These are phyloP conservation scores for Streptanthus diversifolius DNA, from an alignment of 345 rosid species.

Conservation along the genomic window DNA sequence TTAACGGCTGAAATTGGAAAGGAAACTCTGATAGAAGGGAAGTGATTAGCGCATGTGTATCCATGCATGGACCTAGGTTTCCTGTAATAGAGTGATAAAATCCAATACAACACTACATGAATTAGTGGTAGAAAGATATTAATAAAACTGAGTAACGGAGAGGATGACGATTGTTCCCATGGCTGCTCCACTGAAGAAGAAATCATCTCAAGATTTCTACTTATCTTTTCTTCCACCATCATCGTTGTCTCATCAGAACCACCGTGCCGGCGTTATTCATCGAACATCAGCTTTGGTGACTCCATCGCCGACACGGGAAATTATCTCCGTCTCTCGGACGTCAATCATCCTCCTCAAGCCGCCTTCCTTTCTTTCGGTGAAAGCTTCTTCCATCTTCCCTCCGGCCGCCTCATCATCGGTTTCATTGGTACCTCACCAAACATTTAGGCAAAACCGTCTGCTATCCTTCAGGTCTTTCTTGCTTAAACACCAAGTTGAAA, in stretches of 20 bases:
- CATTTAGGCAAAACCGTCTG: neutral
- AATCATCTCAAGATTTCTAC: constrained; percentile 16
- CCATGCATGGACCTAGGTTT: neutral
- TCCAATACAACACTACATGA: neutral
- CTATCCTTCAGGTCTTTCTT: neutral
- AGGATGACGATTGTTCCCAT: neutral
- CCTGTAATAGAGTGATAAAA: neutral
- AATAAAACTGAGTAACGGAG: neutral
- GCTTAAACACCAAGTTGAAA: neutral
- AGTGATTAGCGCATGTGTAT: no score
- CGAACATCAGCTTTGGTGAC: constrained; percentile 61
- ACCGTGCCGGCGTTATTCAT: constrained; percentile 1
- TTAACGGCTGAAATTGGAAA: no score
- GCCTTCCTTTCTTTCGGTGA: constrained; percentile 44
- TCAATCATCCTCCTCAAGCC: constrained; percentile 10
- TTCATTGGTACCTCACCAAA: constrained; percentile 42
- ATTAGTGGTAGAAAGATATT: neutral
- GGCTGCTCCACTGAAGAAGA: constrained; percentile 19
- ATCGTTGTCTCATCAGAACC: neutral
- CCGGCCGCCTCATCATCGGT: constrained; percentile 51
- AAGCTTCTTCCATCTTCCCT: constrained; percentile 42
- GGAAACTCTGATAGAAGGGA: no score
- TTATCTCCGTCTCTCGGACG: constrained; percentile 14
- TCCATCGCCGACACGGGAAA: constrained; percentile 56
- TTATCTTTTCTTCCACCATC: constrained; percentile 4